A percentile compares a stretch with the other conserved stretches of the same genome.
phyloP scores from a whole-genome alignment of 2,329 filamentous ascomycete genomes.

The Epichloe coenophiala region DNA sequence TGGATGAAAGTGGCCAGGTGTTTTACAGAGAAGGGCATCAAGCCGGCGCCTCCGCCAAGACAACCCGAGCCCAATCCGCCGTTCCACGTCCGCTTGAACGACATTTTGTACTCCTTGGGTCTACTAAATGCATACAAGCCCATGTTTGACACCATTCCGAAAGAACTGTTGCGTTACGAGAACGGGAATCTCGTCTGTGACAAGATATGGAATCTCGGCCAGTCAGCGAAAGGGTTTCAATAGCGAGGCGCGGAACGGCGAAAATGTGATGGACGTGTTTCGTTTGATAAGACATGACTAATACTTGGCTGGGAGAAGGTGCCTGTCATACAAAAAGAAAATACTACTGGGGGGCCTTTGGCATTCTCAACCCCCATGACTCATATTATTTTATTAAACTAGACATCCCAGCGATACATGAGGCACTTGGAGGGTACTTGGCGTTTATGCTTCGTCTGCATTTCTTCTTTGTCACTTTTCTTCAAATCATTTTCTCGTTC shows the following conservation, averaged over 20 bases:
- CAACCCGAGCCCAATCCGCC: conserved; percentile 4
- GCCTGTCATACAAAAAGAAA: no score
- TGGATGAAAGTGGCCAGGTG: conserved; percentile 17
- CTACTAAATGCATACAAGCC: conserved; percentile 8
- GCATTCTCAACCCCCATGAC: no score
- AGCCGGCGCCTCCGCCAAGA: conserved; percentile 6
- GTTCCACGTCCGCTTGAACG: conserved; percentile 10
- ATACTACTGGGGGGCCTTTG: no score
- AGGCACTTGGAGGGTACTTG: not conserved
- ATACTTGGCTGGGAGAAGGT: no score
- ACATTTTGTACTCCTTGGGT: conserved; percentile 12
- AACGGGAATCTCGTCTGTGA: conserved; percentile 14
- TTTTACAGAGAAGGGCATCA: conserved; percentile 16
- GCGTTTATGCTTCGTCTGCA: not conserved
- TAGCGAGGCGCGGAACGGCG: not conserved
- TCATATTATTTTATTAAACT: not conserved
- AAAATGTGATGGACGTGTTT: not conserved
- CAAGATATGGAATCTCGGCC: conserved; percentile 14
- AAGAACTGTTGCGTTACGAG: conserved; percentile 9
- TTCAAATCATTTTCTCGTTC: not conserved
- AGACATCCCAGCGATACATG: not conserved
- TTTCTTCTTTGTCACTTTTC: not conserved
- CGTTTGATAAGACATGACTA: no score
- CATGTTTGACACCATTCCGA: conserved; percentile 13
- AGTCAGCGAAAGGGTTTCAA: conserved; percentile 7